These are phyloP conservation scores for Trametes meyenii DNA, from an alignment of 768 basidiomycete species.

Conservation along the genomic window DNA sequence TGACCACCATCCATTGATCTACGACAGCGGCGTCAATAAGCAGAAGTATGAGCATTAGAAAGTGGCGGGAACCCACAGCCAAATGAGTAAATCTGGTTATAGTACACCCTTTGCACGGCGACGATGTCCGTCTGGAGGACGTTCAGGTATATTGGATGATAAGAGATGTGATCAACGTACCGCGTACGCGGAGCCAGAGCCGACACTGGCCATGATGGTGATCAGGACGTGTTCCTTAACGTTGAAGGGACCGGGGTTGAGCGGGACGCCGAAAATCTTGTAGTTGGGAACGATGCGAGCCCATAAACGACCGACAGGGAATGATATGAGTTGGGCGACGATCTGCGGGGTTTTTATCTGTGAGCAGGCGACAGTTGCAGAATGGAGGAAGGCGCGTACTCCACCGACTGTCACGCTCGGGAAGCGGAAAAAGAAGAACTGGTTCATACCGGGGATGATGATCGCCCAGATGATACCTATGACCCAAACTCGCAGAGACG, in stretches of 20 bases:
- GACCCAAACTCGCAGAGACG: slow-evolving; percentile 46
- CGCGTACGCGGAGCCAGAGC: slow-evolving; percentile 45
- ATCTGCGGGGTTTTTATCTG: slow-evolving; percentile 40
- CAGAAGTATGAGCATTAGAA: neutral
- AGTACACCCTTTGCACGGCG: slow-evolving; percentile 73
- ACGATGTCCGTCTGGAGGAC: slow-evolving; percentile 60
- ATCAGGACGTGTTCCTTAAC: slow-evolving; percentile 58
- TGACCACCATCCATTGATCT: slow-evolving; percentile 82
- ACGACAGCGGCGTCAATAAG: slow-evolving; percentile 1
- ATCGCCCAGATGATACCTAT: slow-evolving; percentile 57
- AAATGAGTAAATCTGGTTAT: slow-evolving; percentile 60
- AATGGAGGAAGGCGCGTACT: slow-evolving; percentile 30
- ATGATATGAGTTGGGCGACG: slow-evolving; percentile 72
- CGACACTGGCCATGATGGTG: slow-evolving; percentile 48
- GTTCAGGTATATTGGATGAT: neutral
- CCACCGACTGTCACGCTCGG: slow-evolving; percentile 65
- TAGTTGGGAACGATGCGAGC: slow-evolving; percentile 56
- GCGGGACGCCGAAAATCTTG: slow-evolving; percentile 57
- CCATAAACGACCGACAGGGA: slow-evolving; percentile 65
- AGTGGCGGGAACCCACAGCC: slow-evolving; percentile 36
- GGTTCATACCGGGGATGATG: slow-evolving; percentile 64
- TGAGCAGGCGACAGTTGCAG: slow-evolving; percentile 4
- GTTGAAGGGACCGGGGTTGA: slow-evolving; percentile 78
- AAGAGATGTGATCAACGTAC: slow-evolving; percentile 30
- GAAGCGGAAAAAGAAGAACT: slow-evolving; percentile 79